Conservation (phyloP, 306 rosid species). For the Medicago arabica region DNA sequence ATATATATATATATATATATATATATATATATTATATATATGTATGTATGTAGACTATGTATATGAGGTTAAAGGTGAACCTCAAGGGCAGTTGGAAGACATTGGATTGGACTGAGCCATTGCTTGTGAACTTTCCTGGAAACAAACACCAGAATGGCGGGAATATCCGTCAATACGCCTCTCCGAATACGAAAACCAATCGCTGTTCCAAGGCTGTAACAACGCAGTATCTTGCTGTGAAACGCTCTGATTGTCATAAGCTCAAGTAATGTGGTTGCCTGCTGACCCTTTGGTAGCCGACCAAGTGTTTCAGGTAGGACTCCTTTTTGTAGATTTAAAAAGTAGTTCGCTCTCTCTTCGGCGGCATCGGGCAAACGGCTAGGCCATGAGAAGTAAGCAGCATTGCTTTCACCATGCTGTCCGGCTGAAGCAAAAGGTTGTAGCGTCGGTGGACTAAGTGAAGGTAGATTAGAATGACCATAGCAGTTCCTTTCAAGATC, state of each 20-base stretch:
- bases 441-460: conserved; percentile 81
- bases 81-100: conserved; percentile 96
- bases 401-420: conserved; percentile 90
- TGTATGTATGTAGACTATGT: neutral
- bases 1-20: no score
- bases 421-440: conserved; percentile 97
- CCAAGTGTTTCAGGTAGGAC: conserved; percentile 90
- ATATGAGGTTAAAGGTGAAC: conserved; percentile 47
- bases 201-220: conserved; percentile 98
- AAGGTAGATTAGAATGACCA: conserved; percentile 89
- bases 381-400: conserved; percentile 99
- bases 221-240: conserved; percentile 98
- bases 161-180: conserved; percentile 90
- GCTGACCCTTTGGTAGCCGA: conserved; percentile 90
- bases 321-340: conserved; percentile 90
- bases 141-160: conserved; percentile 98
- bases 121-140: conserved; percentile 99
- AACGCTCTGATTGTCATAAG: conserved; percentile 98
- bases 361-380: conserved; percentile 86
- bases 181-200: conserved; percentile 91
- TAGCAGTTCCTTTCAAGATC: conserved; percentile 93
- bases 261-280: conserved; percentile 93
- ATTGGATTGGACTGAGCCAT: conserved; percentile 98
- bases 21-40: no score
- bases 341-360: conserved; percentile 95